Conservation (phyloP, 2,329 filamentous ascomycete species). For the Cytospora piceicola region DNA sequence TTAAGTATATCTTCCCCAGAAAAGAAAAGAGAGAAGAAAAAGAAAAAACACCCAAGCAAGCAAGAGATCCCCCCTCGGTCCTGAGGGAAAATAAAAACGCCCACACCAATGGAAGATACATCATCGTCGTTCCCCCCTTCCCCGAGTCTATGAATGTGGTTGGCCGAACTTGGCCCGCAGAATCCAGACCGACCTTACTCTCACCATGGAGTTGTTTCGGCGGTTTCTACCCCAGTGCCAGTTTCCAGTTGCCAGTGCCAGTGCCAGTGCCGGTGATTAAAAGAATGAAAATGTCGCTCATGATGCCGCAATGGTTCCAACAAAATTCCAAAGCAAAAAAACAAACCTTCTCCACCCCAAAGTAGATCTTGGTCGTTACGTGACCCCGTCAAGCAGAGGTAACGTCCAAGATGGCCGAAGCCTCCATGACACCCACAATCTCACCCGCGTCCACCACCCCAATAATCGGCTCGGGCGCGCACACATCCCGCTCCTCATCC, state of each 20-base stretch:
- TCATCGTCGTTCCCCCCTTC: background rate
- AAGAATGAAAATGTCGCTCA: background rate
- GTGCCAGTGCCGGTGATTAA: background rate
- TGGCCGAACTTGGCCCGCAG: background rate
- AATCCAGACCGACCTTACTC: background rate
- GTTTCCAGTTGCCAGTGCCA: background rate
- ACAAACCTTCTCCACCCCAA: background rate
- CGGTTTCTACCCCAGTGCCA: background rate
- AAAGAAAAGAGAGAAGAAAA: background rate
- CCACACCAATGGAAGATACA: constrained; percentile 8
- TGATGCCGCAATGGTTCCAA: background rate
- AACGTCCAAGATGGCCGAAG: constrained; percentile 22
- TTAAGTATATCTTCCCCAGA: background rate
- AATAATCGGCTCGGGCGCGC: constrained; percentile 50
- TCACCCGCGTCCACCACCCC: constrained; percentile 51
- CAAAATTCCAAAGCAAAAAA: background rate
- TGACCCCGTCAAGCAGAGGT: background rate
- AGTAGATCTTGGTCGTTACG: background rate
- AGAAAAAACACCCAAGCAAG: background rate
- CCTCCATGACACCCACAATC: constrained; percentile 56
- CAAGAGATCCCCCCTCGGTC: background rate
- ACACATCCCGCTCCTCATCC: constrained; percentile 39
- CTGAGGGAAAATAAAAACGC: constrained; percentile 3
- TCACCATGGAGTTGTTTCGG: background rate
- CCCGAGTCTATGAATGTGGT: constrained; percentile 1